phyloP scores from a whole-genome alignment of 2,329 filamentous ascomycete species.

The Chaetoscypha palmicola region DNA sequence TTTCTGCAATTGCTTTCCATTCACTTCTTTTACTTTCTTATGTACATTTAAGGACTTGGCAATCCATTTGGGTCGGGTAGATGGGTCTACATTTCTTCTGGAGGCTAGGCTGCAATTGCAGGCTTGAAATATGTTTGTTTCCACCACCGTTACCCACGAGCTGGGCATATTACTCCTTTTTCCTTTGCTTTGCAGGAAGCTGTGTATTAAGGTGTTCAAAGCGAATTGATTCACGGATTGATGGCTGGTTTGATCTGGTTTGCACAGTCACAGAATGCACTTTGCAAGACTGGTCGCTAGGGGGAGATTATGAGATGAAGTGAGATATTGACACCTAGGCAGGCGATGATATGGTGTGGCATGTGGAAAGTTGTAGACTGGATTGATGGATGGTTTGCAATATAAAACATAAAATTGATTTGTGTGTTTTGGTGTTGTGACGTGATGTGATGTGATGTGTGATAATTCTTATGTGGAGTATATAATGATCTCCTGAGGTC shows the following conservation, averaged over 20 bases:
- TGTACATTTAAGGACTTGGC: constrained; percentile 13
- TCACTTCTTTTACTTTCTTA: constrained; percentile 8
- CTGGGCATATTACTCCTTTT: background rate
- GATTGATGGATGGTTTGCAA: constrained; percentile 16
- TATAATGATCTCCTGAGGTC: too few relatives aligned
- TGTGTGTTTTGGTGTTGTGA: background rate
- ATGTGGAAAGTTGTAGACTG: constrained; percentile 16
- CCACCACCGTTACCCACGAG: background rate
- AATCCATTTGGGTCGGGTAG: too few relatives aligned
- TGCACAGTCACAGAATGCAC: too few relatives aligned
- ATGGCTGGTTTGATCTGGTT: too few relatives aligned
- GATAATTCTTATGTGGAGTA: too few relatives aligned
- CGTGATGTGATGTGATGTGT: too few relatives aligned
- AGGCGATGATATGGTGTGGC: constrained; percentile 9
- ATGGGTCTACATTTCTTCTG: background rate
- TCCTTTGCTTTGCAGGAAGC: background rate
- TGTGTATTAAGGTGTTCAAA: background rate
- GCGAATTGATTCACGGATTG: too few relatives aligned
- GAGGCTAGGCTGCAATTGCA: background rate
- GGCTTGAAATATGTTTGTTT: background rate
- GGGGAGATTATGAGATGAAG: too few relatives aligned
- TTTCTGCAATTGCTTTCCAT: background rate
- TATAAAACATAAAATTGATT: constrained; percentile 20
- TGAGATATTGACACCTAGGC: constrained; percentile 6
- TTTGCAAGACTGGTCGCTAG: too few relatives aligned